phyloP scores from a whole-genome alignment of 495 filamentous ascomycete species.

The Chaetomidium leptoderma region DNA sequence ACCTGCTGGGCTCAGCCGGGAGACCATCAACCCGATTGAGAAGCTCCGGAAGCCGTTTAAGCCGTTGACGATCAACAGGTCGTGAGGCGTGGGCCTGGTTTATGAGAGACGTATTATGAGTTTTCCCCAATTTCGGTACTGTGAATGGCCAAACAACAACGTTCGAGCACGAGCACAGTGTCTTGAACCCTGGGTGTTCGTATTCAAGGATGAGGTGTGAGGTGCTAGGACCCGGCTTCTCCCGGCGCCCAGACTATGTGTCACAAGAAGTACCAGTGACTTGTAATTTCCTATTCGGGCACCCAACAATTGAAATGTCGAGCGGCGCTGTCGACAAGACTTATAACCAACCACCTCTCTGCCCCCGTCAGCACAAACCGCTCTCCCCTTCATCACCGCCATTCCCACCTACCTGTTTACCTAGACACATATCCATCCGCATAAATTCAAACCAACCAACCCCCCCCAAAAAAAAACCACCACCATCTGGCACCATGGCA shows the following conservation, averaged over 20 bases:
- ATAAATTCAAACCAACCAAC: too few relatives aligned
- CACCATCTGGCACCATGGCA: neutral
- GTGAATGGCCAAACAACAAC: neutral
- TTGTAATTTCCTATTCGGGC: neutral
- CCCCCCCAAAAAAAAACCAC: neutral
- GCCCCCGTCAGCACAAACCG: neutral
- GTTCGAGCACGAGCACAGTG: too few relatives aligned
- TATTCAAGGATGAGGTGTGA: neutral
- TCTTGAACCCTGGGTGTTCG: neutral
- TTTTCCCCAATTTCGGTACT: neutral
- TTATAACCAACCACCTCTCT: neutral
- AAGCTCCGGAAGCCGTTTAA: slow-evolving; percentile 45
- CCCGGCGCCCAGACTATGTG: neutral
- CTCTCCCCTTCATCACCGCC: too few relatives aligned
- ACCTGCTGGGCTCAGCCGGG: slow-evolving; percentile 30
- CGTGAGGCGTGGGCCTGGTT: neutral
- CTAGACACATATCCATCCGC: neutral
- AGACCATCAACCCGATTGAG: slow-evolving; percentile 38
- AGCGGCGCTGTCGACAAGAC: too few relatives aligned
- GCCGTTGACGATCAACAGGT: slow-evolving; percentile 42
- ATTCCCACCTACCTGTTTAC: too few relatives aligned
- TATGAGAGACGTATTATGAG: neutral
- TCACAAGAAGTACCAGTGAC: slow-evolving; percentile 2
- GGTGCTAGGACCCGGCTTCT: neutral
- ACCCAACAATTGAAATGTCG: neutral